Conservation (phyloP, 2,329 filamentous ascomycete species). For the Berkeleyomyces basicola region DNA sequence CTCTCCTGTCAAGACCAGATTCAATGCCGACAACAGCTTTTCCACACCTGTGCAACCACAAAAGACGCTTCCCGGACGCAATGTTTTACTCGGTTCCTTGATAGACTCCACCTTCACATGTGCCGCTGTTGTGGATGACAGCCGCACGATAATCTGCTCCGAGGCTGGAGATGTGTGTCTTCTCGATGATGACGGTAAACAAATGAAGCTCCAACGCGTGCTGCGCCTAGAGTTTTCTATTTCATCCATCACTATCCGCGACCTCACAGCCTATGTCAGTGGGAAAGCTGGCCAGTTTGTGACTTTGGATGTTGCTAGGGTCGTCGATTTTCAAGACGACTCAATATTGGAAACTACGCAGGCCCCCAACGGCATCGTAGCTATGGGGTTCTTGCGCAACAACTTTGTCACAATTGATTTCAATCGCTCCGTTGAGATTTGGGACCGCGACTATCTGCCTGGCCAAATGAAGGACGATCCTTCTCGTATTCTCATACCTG, state of each 20-base stretch:
- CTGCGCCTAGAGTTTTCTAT: constrained; percentile 51
- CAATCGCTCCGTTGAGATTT: constrained; percentile 57
- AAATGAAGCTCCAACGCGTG: constrained; percentile 52
- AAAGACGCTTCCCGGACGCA: constrained; percentile 66
- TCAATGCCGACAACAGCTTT: constrained; percentile 20
- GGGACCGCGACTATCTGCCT: constrained; percentile 30
- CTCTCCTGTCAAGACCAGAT: constrained; percentile 48
- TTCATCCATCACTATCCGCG: constrained; percentile 46
- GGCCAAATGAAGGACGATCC: constrained; percentile 23
- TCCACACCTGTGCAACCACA: constrained; percentile 20
- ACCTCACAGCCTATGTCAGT: constrained; percentile 46
- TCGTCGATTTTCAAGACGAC: constrained; percentile 27
- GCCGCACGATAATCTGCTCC: constrained; percentile 66
- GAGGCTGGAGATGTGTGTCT: constrained; percentile 83
- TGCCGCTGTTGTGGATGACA: constrained; percentile 52
- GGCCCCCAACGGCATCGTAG: constrained; percentile 35
- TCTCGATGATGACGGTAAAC: constrained; percentile 58
- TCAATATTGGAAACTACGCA: constrained; percentile 25
- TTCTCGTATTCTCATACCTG: constrained; percentile 40
- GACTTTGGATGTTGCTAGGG: constrained; percentile 33
- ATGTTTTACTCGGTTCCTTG: constrained; percentile 67
- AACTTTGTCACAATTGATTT: constrained; percentile 62
- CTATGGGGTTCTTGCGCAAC: constrained; percentile 50
- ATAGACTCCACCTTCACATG: constrained; percentile 75
- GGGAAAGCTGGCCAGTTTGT: constrained; percentile 46